Conservation (phyloP, 2,329 filamentous ascomycete genomes). For the Sarocladiaceae sp. region DNA sequence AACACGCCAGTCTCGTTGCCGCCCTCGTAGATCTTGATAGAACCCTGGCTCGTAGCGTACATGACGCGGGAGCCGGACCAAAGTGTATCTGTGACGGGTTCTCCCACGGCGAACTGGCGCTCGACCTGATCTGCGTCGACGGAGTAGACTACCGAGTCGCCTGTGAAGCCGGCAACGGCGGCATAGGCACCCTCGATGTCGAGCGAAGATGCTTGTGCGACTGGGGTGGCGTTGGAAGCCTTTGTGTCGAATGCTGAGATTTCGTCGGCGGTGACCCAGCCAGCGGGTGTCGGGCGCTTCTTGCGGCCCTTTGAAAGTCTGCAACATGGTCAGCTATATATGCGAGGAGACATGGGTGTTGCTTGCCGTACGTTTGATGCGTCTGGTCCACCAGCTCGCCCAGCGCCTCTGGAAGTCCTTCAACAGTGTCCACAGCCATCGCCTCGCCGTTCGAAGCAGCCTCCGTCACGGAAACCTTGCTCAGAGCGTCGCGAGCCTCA, state of each 20-base stretch:
- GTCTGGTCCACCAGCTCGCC: constrained; percentile 70
- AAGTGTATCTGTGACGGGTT: constrained; percentile 58
- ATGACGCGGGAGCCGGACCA: constrained; percentile 66
- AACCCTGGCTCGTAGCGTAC: constrained; percentile 67
- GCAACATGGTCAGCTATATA: neutral
- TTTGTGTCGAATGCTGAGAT: constrained; percentile 46
- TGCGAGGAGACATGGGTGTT: neutral
- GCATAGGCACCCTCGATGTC: constrained; percentile 55
- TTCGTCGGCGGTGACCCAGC: constrained; percentile 73
- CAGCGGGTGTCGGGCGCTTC: constrained; percentile 79
- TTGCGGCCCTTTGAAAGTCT: constrained; percentile 84
- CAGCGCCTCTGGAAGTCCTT: constrained; percentile 67
- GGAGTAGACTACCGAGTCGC: constrained; percentile 70
- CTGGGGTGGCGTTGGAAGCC: constrained; percentile 39
- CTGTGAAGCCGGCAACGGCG: constrained; percentile 68
- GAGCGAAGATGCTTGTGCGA: constrained; percentile 44
- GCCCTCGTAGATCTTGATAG: constrained; percentile 72
- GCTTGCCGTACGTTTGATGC: constrained; percentile 62
- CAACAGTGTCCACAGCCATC: constrained; percentile 81
- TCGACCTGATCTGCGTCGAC: constrained; percentile 61
- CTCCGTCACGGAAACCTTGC: constrained; percentile 69
- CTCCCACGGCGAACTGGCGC: constrained; percentile 58
- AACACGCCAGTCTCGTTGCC: constrained; percentile 64
- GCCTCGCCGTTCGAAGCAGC: constrained; percentile 61
- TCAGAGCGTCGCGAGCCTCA: constrained; percentile 82